These are phyloP conservation scores for Rhodotorula sp. DNA, from an alignment of 1,284 basidiomycete genomes.

Conservation along the genomic window DNA sequence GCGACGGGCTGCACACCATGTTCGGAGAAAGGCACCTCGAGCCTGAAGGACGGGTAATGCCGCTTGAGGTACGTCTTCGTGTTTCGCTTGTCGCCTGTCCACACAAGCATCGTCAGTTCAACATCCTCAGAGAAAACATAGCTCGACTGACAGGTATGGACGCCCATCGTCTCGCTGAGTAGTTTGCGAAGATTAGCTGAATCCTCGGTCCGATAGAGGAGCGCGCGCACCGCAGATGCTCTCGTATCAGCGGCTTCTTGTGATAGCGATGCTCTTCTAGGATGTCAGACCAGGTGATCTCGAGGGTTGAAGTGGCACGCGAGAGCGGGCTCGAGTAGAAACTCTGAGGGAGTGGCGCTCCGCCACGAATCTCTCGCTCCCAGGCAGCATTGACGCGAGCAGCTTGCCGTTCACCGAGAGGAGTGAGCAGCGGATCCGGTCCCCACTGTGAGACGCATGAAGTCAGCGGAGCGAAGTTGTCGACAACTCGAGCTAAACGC, in stretches of 20 bases:
- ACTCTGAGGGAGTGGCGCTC: slow-evolving; percentile 61
- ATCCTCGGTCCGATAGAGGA: fast-evolving
- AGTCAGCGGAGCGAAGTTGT: neutral
- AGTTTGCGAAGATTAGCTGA: neutral
- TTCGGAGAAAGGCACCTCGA: slow-evolving; percentile 69
- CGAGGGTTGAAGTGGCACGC: slow-evolving; percentile 66
- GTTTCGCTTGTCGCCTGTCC: slow-evolving; percentile 58
- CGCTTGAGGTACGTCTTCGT: slow-evolving; percentile 57
- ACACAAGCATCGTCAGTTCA: neutral
- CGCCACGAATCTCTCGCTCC: slow-evolving; percentile 57
- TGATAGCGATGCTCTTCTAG: slow-evolving; percentile 42
- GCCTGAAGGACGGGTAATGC: slow-evolving; percentile 61
- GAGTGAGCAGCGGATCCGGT: slow-evolving; percentile 74
- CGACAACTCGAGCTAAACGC: neutral
- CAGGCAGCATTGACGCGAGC: slow-evolving; percentile 58
- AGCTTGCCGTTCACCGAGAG: slow-evolving; percentile 66
- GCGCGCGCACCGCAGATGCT: slow-evolving; percentile 43
- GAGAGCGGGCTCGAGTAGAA: slow-evolving; percentile 71
- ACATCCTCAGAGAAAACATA: too few species aligned
- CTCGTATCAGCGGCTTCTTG: slow-evolving; percentile 53
- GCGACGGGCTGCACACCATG: slow-evolving; percentile 43
- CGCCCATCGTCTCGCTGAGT: slow-evolving; percentile 61
- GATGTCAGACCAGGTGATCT: slow-evolving; percentile 58
- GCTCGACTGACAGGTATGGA: slow-evolving; percentile 59
- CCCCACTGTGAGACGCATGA: slow-evolving; percentile 21